Base-by-base conservation (phyloP, 345 rosid species). In the Salix koriyanagi region DNA sequence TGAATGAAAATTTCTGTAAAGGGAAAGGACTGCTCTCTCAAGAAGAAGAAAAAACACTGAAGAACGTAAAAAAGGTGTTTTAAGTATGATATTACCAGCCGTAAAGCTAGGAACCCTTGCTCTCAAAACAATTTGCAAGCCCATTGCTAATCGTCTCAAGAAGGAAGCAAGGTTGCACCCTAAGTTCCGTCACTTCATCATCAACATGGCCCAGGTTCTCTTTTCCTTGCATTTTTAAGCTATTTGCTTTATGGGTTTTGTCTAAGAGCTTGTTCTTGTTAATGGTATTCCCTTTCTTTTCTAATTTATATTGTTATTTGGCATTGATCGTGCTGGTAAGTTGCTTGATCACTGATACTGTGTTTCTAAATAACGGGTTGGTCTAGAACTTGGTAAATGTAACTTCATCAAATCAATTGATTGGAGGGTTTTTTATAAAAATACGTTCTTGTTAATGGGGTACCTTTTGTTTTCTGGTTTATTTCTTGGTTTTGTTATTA, bases 51-150 rank as follows among this genome's bases (percentile, higher is more conserved):
- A 0, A 21, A 61, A 5, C 15, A 34, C 48, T 36, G 18, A 0
- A 25, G 16, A 46, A 46, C 16, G 50, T 14, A 13, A 46, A 5
- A 46, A 14, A 46, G 6, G 16, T 12, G 14, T 15, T 11, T 3
- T 13, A 76, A 48, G 8, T 26, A 80, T 91, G 97, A 81, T 87
- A 10, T 61, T 92, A 5, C 96, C 94, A 42, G 54, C 89, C 21
- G 79, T 78, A 76, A 94, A 94, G 86, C 85, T 94, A 65, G 97
- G 98, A 61, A 85, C 93, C n/a, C 92, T 92, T 48, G 92, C 92
- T 19, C 84, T 92, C 25, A 91, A 80, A 80, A 92, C 97, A 67
- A 16, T 82, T 34, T 84, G 92, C 83, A 92, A 94, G 83, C 98
- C 97, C 81, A 82, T 94, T 28, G 96, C 97, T 71, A 90, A 84